phyloP scores from a whole-genome alignment of 2,329 filamentous ascomycete genomes.

The Claviceps cyperi region DNA sequence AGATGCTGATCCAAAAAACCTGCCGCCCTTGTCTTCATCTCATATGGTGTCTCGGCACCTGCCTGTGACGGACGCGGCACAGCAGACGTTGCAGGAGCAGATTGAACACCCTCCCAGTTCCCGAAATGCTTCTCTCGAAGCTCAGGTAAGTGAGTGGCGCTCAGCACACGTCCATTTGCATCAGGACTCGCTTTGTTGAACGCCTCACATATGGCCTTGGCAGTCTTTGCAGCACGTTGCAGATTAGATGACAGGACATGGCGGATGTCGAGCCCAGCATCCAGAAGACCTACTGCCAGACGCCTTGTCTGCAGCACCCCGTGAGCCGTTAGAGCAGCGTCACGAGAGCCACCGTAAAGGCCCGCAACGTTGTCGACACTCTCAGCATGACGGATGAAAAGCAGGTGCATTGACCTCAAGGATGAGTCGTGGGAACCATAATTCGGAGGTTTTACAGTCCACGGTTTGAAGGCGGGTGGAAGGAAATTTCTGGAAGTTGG shows the following conservation, averaged over 20 bases:
- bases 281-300: conserved; percentile 48
- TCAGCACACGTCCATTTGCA: conserved; percentile 3
- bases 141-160: conserved; percentile 18
- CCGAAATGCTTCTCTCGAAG: conserved; percentile 66
- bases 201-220: conserved; percentile 46
- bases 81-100: conserved; percentile 20
- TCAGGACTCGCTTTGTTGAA: conserved; percentile 22
- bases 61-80: conserved; percentile 24
- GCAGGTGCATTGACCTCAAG: conserved; percentile 29
- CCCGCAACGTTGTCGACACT: conserved; percentile 78
- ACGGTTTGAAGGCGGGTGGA: neutral
- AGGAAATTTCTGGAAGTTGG: neutral
- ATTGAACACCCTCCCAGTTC: conserved; percentile 51
- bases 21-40: conserved; percentile 50
- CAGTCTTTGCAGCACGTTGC: conserved; percentile 58
- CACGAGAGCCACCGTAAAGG: conserved; percentile 63
- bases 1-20: conserved; percentile 53
- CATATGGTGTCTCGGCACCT: conserved; percentile 48
- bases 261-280: conserved; percentile 24
- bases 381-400: conserved; percentile 77
- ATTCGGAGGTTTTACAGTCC: neutral
- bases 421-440: neutral
- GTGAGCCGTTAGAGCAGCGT: conserved; percentile 70
- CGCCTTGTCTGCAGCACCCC: conserved; percentile 65
- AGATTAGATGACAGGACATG: conserved; percentile 68